A percentile compares a stretch with the other conserved stretches of the same genome.
Evolutionary conservation across 176 grass and related monocot genomes (phyloP).

Genomic region (Ensete glaucum): DNA sequence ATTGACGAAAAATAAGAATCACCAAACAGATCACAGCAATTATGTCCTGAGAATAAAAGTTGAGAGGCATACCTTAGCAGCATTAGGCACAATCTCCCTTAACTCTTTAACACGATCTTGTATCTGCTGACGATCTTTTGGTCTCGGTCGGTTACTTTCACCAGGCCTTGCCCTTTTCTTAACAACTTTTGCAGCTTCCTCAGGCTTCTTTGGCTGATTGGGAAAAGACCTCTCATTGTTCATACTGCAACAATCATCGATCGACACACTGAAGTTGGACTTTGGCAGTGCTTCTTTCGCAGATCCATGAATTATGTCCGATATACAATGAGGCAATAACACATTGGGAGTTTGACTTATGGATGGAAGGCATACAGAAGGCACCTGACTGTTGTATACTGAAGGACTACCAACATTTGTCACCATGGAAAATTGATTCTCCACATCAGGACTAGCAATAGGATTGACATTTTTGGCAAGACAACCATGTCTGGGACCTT

Average conservation of each 20-base stretch:
- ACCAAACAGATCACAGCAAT: conserved; percentile 9
- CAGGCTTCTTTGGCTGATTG: conserved; percentile 42
- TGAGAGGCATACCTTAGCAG: conserved; percentile 58
- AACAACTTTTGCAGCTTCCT: conserved; percentile 43
- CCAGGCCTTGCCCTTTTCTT: conserved; percentile 87
- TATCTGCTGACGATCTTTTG: conserved; percentile 93
- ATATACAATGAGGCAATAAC: not conserved
- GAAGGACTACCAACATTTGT: conserved; percentile 26
- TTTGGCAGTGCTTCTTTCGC: conserved; percentile 25
- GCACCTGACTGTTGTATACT: conserved; percentile 23
- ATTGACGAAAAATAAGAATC: conserved; percentile 1
- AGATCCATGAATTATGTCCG: conserved; percentile 24
- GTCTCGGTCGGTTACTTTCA: conserved; percentile 72
- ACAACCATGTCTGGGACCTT: conserved; percentile 1
- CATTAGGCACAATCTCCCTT: conserved; percentile 90
- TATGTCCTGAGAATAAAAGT: conserved; percentile 1
- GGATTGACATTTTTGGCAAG: conserved; percentile 11
- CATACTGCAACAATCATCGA: conserved; percentile 80
- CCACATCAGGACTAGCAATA: conserved; percentile 15
- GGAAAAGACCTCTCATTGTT: conserved; percentile 51
- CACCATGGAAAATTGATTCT: conserved; percentile 25
- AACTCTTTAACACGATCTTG: conserved; percentile 94
- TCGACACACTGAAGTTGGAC: conserved; percentile 33
- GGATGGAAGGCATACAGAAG: conserved; percentile 25
- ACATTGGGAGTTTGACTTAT: conserved; percentile 28